Evolutionary conservation across 345 rosid genomes (phyloP).

Genomic region (Clausena lansium): DNA sequence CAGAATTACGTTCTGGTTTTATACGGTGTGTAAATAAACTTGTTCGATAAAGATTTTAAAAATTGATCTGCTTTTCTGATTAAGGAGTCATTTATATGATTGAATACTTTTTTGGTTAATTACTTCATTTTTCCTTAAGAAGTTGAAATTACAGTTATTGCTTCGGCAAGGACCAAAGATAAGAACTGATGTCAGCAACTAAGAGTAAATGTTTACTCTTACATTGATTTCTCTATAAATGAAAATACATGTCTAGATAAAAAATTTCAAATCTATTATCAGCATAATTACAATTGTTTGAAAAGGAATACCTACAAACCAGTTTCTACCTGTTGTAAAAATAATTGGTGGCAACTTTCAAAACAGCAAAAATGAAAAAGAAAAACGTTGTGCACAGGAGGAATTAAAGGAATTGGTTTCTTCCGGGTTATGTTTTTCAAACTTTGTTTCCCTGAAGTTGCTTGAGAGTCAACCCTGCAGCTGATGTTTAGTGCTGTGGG

Average conservation of each 20-base stretch:
- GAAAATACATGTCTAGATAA: neutral
- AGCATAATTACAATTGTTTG: neutral
- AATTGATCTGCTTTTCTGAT: neutral
- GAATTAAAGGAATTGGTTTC: neutral
- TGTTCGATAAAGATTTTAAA: neutral
- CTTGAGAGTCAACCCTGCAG: neutral
- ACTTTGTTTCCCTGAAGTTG: neutral
- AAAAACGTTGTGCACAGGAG: neutral
- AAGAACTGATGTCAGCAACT: too few relatives aligned
- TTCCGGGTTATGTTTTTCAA: neutral
- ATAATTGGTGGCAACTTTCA: neutral
- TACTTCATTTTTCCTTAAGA: neutral
- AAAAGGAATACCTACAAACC: neutral
- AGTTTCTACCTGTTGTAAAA: neutral
- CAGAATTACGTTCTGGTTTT: too few relatives aligned
- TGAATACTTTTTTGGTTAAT: neutral
- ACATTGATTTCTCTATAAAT: neutral
- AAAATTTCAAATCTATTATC: neutral
- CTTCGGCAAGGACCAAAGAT: too few relatives aligned
- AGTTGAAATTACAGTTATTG: neutral
- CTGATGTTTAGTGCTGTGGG: neutral
- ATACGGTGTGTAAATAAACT: neutral
- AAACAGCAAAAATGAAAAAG: neutral
- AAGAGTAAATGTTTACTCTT: neutral
- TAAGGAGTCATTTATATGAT: neutral